Conservation (phyloP, 495 filamentous ascomycete genomes). For the Podospora tetraspora region DNA sequence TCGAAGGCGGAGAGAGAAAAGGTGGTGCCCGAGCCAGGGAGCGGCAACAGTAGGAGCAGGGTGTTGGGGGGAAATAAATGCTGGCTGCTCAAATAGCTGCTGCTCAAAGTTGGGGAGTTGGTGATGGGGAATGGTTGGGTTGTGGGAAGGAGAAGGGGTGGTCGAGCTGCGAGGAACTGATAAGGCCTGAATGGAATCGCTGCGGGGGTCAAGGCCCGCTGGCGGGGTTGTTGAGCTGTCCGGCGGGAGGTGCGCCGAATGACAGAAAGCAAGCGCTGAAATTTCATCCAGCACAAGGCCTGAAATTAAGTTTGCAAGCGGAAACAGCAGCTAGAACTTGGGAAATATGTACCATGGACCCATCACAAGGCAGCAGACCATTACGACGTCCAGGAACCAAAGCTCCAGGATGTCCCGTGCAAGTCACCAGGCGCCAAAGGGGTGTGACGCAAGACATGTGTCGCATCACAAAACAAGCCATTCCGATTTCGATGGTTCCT, state of each 20-base stretch:
- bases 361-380: background rate
- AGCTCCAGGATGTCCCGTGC: background rate
- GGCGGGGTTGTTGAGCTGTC: too few species aligned
- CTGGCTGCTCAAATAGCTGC: background rate
- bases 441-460: constrained; percentile 12
- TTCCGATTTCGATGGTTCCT: background rate
- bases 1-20: background rate
- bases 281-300: background rate
- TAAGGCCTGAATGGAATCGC: background rate
- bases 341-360: background rate
- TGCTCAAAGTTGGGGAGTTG: background rate
- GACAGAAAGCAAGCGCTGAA: background rate
- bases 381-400: background rate
- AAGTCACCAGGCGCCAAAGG: background rate
- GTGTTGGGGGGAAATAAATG: background rate
- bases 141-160: background rate
- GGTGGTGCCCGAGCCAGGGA: background rate
- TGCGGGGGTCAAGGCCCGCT: too few species aligned
- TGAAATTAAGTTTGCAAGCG: background rate
- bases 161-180: background rate
- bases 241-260: too few species aligned
- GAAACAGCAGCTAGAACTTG: background rate
- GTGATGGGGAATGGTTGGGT: background rate
- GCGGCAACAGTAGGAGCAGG: background rate
- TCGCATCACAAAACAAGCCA: constrained; percentile 11